Base-by-base conservation (phyloP, 2,329 filamentous ascomycete genomes). In the Pyrenophora seminiperda region DNA sequence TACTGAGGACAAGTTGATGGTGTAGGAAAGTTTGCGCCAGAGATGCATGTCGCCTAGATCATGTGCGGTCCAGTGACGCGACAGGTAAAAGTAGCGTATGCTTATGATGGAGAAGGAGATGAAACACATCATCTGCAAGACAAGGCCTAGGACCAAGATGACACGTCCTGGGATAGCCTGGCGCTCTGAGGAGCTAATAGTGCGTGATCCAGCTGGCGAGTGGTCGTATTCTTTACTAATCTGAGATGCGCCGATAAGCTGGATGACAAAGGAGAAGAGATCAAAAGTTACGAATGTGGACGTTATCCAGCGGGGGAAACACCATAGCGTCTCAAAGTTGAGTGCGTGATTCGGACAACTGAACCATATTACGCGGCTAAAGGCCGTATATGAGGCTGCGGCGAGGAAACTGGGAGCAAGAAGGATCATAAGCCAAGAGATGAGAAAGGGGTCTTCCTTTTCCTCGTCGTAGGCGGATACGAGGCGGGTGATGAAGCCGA, bases 401-500 rank as follows among this genome's bases (percentile, higher is more conserved):
- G 79, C 79, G 53, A 79, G 76, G 41, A 81, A 75, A 3, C 76
- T 75, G 1, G 79, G 79, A 1, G 75, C 77, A 18, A 81, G 70
- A 4, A 81, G 72, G 38, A 80, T 70, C 57, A 80, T 72, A 27
- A 79, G 54, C 43, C 77, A 69, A 1, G 75, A 75, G 47, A 74
- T 75, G 43, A 77, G 62, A 29, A 69, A 70, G 1, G 77, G 74
- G 0, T 62, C 20, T 24, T 70, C 63, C 22, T 65, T 49, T 17
- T 60, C 55, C n/a, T 72, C 69, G 27, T 72, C 59, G 14, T 61
- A 54, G 7, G 70, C 62, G 0, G 77, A 77, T 17, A 79, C 57
- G 4, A 76, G 67, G 44, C 82, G 78, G 10, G 76, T 79, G 31
- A 80, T 62, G 58, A 83, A 83, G 13, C 81, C 82, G 15, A 83